phyloP scores from a whole-genome alignment of 192 early-diverging fungal genomes.

The Backusella australiensis region DNA sequence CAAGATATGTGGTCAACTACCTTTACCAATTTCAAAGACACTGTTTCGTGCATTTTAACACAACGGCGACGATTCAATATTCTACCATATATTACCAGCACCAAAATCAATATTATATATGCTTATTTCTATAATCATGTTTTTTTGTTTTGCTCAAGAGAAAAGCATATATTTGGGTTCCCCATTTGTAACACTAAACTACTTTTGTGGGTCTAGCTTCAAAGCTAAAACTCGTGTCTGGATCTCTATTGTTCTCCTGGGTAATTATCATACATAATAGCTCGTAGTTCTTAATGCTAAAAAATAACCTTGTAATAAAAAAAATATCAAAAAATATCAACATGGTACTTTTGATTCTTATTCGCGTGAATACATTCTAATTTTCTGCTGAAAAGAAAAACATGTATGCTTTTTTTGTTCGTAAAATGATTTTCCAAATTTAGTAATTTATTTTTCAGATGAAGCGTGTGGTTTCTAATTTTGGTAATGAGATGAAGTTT shows the following conservation, averaged over 20 bases:
- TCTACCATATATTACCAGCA: no score
- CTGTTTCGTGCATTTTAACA: no score
- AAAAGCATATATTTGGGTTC: not conserved
- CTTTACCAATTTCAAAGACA: no score
- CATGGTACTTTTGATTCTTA: no score
- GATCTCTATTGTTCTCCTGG: not conserved
- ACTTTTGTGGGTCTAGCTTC: not conserved
- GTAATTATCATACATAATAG: no score
- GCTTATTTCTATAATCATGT: no score
- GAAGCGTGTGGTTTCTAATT: not conserved
- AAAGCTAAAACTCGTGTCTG: not conserved
- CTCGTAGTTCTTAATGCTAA: no score
- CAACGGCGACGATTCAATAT: no score
- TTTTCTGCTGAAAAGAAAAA: not conserved
- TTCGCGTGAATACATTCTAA: not conserved
- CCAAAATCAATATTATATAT: no score
- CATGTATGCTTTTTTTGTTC: not conserved
- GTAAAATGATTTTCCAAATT: not conserved
- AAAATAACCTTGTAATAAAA: no score
- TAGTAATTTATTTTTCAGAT: not conserved
- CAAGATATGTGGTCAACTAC: no score
- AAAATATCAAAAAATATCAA: no score
- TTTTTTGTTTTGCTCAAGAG: not conserved
- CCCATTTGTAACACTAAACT: not conserved
- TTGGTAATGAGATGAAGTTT: not conserved